Percentiles rank a stretch among this genome's conserved stretches.
These are phyloP conservation scores for Alternaria hordeiaustralica DNA, from an alignment of 2,329 filamentous ascomycete genomes.

Conservation along the genomic window DNA sequence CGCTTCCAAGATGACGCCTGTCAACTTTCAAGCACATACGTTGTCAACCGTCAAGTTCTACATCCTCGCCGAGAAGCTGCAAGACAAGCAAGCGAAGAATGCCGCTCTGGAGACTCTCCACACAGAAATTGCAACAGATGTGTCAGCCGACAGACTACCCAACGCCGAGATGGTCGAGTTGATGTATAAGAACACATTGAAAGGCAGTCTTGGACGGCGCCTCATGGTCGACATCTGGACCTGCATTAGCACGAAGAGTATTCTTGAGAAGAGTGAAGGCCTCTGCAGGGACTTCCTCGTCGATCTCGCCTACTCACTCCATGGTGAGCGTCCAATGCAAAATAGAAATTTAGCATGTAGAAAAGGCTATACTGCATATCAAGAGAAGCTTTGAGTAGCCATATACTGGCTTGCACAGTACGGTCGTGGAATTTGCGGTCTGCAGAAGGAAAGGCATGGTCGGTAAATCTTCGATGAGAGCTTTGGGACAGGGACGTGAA, in stretches of 20 bases:
- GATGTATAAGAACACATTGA: neutral
- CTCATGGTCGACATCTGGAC: neutral
- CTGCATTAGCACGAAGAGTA: rapidly evolving
- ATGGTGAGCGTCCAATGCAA: neutral
- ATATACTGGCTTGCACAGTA: no score
- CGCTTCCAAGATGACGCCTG: rapidly evolving
- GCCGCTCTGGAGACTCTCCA: neutral
- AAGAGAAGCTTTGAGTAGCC: no score
- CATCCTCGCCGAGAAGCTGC: neutral
- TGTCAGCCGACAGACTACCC: neutral
- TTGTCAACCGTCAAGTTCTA: neutral
- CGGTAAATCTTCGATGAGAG: no score
- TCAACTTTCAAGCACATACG: neutral
- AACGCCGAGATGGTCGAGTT: neutral
- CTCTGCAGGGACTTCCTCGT: neutral
- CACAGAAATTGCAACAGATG: no score
- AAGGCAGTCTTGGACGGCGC: neutral
- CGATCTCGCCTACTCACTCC: neutral
- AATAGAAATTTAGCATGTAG: no score
- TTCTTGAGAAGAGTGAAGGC: rapidly evolving
- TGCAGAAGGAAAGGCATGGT: no score
- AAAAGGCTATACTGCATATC: no score
- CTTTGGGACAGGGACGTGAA: no score
- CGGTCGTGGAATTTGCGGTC: no score
- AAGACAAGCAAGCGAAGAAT: neutral